Evolutionary conservation across 2,329 filamentous ascomycete genomes (phyloP), one percentile per base, ranked within the genome.

Genomic region (Aspergillus fischeri): DNA sequence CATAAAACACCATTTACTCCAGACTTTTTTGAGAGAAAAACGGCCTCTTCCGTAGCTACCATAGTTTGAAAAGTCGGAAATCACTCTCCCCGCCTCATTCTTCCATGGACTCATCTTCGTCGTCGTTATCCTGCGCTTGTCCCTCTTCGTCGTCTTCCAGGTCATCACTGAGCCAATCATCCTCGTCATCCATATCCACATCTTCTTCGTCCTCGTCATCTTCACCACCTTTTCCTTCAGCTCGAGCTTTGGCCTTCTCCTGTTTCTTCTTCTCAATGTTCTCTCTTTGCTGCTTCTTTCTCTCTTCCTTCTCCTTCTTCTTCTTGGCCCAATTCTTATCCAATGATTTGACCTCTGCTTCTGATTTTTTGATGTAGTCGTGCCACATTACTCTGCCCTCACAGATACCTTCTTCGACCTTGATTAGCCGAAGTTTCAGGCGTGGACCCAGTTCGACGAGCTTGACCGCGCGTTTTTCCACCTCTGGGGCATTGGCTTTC

Each of bases 341-440:
- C 65, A 97, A 76, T 62, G 89, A 85, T 70, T 87, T 84, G 56
- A 91, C 78, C 73, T 99, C 92, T 20, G 85, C 83, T 65, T 86
- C 86, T 6, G 85, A 86, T 81, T 99, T 99, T 71, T 88, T 85
- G 53, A 97, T 86, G 70, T 91, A 95, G 71, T 97, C 92, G 74
- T 99, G 94, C 94, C 94, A 99, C 89, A 99, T 90, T 56, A 96
- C 84, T 72, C 91, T 94, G 51, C 94, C 94, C 27, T 84, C 83
- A 67, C 92, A 97, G 6, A 97, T 76, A 1, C 93, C 94, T 66
- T 99, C 94, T 71, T 99, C 94, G 4, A 99, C 92, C 78, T 99
- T 99, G 55, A 91, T 92, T 76, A 99, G 80, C 32, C 93, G 86
- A 44, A 99, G 78, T 59, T 85, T 88, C 89, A 99, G 88, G 54